Percentiles rank a stretch among this genome's conserved stretches.
Conservation (phyloP, 1,284 basidiomycete genomes). For the Ceratobasidium sp. region DNA sequence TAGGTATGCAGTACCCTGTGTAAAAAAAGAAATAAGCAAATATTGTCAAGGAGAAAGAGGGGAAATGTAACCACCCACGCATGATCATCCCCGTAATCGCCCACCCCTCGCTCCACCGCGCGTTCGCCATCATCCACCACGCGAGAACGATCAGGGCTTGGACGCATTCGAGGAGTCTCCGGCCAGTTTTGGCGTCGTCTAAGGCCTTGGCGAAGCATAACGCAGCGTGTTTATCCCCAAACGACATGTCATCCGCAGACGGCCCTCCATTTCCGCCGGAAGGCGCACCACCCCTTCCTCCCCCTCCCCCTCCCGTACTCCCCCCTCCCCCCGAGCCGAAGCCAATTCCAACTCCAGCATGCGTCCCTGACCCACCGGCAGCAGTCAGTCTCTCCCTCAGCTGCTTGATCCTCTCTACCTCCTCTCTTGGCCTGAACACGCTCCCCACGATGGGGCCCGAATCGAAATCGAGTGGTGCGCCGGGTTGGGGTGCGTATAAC, state of each 20-base stretch:
- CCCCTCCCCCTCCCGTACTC: neutral
- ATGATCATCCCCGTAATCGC: constrained; percentile 44
- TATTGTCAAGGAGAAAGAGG: neutral
- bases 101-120: constrained; percentile 42
- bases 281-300: neutral
- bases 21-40: neutral
- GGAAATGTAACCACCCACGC: constrained; percentile 18
- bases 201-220: constrained; percentile 41
- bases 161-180: constrained; percentile 25
- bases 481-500: constrained; percentile 53
- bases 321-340: neutral
- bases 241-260: constrained; percentile 21
- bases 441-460: constrained; percentile 42
- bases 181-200: constrained; percentile 29
- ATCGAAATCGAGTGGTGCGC: constrained; percentile 33
- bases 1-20: constrained; percentile 38
- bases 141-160: constrained; percentile 28
- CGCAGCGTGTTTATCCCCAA: constrained; percentile 34
- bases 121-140: constrained; percentile 41
- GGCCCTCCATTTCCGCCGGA: neutral
- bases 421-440: constrained; percentile 36
- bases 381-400: constrained; percentile 21
- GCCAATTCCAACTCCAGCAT: constrained; percentile 1
- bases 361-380: constrained; percentile 24
- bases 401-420: constrained; percentile 31